Base-by-base conservation (phyloP, 2,329 filamentous ascomycete genomes). In the Arthrobotrys musiformis region DNA sequence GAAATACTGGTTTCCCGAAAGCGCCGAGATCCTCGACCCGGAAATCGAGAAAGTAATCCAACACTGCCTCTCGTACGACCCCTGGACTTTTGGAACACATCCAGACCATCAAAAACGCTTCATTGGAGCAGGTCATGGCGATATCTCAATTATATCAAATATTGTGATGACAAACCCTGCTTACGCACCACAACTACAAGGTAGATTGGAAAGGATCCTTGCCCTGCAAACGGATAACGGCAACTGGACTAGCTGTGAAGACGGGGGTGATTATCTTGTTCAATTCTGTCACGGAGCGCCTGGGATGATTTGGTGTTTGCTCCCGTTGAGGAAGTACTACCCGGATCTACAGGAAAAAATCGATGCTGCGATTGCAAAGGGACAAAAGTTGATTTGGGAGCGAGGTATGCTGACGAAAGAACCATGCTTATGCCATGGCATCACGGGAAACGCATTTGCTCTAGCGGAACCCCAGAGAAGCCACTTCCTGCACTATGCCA, bases 281-380 rank as follows among this genome's bases (percentile, higher is more conserved):
- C 89, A 91, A 81, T 89, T 90, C 82, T 92, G 89, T 80, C 90
- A 91, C 80, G 90, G 90, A 1, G 89, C 88, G 0, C 88, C 90
- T 1, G 90, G 90, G 0, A 86, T 91, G 22, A 83, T 91, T 7
- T 83, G 87, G 33, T 89, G 88, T 4, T 84, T 92, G 7, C 80
- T 86, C 3, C 86, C 87, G 0, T 85, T 92, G 62, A 84, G 85
- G 60, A 84, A 86, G 6, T 85, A 87, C 81, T 91, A 90, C 74
- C 87, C 88, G 0, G 84, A 83, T 0, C 83, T 91, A 6, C 82
- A 85, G 24, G 84, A 85, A 0, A 85, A 85, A 52, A 89, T 91
- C 69, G 86, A 88, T 22, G 82, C 80, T 24, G 86, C 87, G 0
- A 85, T 90, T 15, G 81, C 80, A 6, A 86, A 85, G 60, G 88